Conservation (phyloP, 2,329 filamentous ascomycete species). For the Aplosporella prunicola region DNA sequence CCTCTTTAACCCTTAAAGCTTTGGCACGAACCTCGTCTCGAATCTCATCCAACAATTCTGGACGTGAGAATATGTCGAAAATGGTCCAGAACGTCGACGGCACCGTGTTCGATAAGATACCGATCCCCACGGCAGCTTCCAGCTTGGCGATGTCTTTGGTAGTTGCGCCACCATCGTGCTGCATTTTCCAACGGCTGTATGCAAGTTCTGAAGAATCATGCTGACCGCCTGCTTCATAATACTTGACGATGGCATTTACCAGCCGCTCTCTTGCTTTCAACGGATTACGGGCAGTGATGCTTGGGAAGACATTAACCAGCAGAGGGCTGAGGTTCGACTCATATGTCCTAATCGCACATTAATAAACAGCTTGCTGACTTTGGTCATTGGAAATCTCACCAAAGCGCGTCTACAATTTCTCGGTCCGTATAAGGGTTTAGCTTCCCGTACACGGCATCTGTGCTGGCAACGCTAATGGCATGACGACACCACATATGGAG, state of each 20-base stretch:
- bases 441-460: slow-evolving; percentile 33
- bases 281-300: slow-evolving; percentile 24
- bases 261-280: slow-evolving; percentile 27
- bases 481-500: slow-evolving; percentile 18
- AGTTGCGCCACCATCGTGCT: slow-evolving; percentile 22
- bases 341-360: slow-evolving; percentile 20
- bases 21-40: slow-evolving; percentile 22
- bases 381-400: slow-evolving; percentile 23
- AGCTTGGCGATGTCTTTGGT: slow-evolving; percentile 31
- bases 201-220: slow-evolving; percentile 31
- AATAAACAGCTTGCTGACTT: too few species aligned
- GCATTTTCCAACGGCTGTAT: slow-evolving; percentile 27
- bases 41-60: slow-evolving; percentile 19
- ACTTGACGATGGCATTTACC: slow-evolving; percentile 27
- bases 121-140: slow-evolving; percentile 34
- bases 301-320: slow-evolving; percentile 17
- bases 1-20: slow-evolving; percentile 8
- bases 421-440: slow-evolving; percentile 33
- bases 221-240: slow-evolving; percentile 32
- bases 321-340: slow-evolving; percentile 20
- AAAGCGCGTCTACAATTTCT: slow-evolving; percentile 27
- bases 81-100: slow-evolving; percentile 35
- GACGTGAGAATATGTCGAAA: slow-evolving; percentile 28
- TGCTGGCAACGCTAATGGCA: slow-evolving; percentile 29
- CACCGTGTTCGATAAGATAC: slow-evolving; percentile 32